phyloP scores from a whole-genome alignment of 1,284 basidiomycete species.

The Heterobasidion parviporum region DNA sequence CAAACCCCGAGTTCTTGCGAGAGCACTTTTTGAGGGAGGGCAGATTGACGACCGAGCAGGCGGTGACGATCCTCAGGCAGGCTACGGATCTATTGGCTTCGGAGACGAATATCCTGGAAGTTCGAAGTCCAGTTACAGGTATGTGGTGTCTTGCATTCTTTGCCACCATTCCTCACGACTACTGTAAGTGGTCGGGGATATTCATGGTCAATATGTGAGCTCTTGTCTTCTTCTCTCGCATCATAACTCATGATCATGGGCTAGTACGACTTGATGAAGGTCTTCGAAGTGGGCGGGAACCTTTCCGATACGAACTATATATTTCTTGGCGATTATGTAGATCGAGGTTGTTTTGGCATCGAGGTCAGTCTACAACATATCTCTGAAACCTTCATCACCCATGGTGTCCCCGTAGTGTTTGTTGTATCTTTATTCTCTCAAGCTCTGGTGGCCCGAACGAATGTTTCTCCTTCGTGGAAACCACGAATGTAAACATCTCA shows the following conservation, averaged over 20 bases:
- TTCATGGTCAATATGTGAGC: constrained; percentile 97
- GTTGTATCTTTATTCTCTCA: constrained; percentile 84
- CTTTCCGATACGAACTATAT: constrained; percentile 86
- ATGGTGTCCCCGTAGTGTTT: constrained; percentile 50
- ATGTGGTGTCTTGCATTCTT: constrained; percentile 21
- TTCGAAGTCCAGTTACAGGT: constrained; percentile 93
- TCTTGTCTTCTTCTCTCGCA: not conserved
- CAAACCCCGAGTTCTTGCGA: constrained; percentile 84
- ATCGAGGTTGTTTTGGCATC: constrained; percentile 93
- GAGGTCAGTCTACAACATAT: constrained; percentile 48
- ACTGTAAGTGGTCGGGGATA: constrained; percentile 84
- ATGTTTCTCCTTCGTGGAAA: constrained; percentile 92
- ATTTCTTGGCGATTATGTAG: constrained; percentile 98
- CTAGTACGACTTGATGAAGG: constrained; percentile 96
- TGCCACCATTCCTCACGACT: constrained; percentile 1
- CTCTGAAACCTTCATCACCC: not conserved
- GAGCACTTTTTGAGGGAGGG: constrained; percentile 93
- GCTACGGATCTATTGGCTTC: constrained; percentile 68
- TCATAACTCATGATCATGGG: constrained; percentile 7
- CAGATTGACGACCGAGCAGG: constrained; percentile 80
- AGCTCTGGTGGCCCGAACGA: constrained; percentile 90
- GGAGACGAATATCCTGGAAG: constrained; percentile 85
- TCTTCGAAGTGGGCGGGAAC: constrained; percentile 94
- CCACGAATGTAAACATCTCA: constrained; percentile 95
- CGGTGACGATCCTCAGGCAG: constrained; percentile 77